Percentiles rank a stretch among this genome's conserved stretches.
phyloP scores from a whole-genome alignment of 1,284 basidiomycete genomes.

The Cutaneotrichosporon spelunceum region DNA sequence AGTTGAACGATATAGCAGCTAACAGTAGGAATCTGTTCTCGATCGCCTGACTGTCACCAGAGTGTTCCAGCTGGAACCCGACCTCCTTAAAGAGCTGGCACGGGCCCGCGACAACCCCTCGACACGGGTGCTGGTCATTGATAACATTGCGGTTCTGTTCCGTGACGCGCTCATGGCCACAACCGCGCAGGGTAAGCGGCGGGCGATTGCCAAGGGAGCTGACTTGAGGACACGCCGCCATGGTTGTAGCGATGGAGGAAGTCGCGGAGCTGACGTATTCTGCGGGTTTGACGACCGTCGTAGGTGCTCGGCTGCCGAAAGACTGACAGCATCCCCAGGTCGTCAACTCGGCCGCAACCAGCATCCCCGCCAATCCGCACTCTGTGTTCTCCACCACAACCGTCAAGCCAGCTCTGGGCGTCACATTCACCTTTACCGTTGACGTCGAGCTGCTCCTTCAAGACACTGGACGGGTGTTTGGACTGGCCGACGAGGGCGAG shows the following conservation, averaged over 20 bases:
- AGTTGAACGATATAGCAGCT: background rate
- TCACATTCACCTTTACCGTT: slow-evolving; percentile 37
- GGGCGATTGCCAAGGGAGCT: background rate
- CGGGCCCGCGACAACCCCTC: slow-evolving; percentile 7
- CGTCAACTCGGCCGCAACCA: slow-evolving; percentile 35
- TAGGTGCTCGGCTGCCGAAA: slow-evolving; percentile 15
- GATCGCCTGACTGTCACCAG: slow-evolving; percentile 34
- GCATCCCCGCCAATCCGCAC: slow-evolving; percentile 36
- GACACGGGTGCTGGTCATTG: slow-evolving; percentile 37
- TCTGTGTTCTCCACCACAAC: slow-evolving; percentile 45
- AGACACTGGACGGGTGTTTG: slow-evolving; percentile 45
- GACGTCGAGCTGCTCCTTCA: slow-evolving; percentile 47
- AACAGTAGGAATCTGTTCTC: slow-evolving; percentile 24
- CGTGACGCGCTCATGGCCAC: slow-evolving; percentile 39
- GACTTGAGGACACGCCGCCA: slow-evolving; percentile 43
- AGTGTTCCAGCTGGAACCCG: slow-evolving; percentile 41
- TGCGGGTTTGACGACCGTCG: slow-evolving; percentile 31
- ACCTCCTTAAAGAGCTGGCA: slow-evolving; percentile 30
- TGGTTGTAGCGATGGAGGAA: slow-evolving; percentile 45
- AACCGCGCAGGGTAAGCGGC: slow-evolving; percentile 40
- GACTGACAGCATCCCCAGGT: slow-evolving; percentile 34
- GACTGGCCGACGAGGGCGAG: slow-evolving; percentile 43
- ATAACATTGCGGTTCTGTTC: slow-evolving; percentile 41
- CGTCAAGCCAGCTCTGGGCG: slow-evolving; percentile 44
- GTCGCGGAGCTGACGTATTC: slow-evolving; percentile 36